Conservation (phyloP, 768 basidiomycete genomes). For the Pisolithus microcarpus region DNA sequence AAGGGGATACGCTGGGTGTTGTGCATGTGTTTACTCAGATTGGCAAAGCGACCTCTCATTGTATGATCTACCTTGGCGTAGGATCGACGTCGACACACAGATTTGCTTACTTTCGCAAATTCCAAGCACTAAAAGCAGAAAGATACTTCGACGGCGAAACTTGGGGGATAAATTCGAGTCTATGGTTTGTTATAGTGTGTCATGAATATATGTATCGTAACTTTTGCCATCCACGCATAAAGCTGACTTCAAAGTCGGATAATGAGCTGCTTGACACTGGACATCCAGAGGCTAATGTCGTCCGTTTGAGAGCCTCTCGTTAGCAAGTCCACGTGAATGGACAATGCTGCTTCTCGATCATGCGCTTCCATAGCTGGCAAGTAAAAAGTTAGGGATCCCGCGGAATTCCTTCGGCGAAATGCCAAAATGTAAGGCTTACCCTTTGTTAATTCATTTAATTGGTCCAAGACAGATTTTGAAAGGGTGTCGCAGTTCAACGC, state of each 20-base stretch:
- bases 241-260: conserved; percentile 42
- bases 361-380: conserved; percentile 68
- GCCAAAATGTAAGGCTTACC: conserved; percentile 39
- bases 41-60: too few relatives aligned
- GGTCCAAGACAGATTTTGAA: conserved; percentile 60
- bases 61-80: too few relatives aligned
- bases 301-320: conserved; percentile 73
- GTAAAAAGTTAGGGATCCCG: background rate
- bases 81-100: too few relatives aligned
- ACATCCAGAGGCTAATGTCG: conserved; percentile 84
- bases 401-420: too few relatives aligned
- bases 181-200: too few relatives aligned
- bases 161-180: too few relatives aligned
- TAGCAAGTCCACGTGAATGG: conserved; percentile 80
- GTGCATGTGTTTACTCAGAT: too few relatives aligned
- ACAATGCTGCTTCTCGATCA: conserved; percentile 70
- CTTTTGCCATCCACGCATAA: too few relatives aligned
- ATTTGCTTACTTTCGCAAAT: too few relatives aligned
- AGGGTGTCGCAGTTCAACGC: conserved; percentile 87
- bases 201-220: too few relatives aligned
- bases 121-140: too few relatives aligned
- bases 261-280: conserved; percentile 84
- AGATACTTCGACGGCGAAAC: too few relatives aligned
- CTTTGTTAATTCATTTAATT: conserved; percentile 61
- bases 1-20: background rate